Evolutionary conservation across 192 early-diverging fungal species (phyloP), one percentile per base, ranked within the genome.

Genomic region (Umbelopsis isabellina): DNA sequence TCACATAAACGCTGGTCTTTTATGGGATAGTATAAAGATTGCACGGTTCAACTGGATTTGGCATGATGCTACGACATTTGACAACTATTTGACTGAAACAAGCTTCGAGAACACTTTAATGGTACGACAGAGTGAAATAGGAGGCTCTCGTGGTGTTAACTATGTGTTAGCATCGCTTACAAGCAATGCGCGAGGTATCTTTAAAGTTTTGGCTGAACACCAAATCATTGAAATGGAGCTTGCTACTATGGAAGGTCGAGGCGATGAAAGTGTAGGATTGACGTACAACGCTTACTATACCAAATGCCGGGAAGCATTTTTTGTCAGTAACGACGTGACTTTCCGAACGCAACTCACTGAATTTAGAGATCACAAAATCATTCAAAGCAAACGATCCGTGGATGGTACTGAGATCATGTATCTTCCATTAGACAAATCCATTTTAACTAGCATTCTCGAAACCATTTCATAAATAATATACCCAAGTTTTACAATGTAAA

Each of bases 341-440:
- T 94, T 99, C 79, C 89, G 90, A 69, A 90, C 94, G n/a, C 92
- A 95, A 75, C 76, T 99, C 65, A 93, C 90, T 2, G 97, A 99
- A 80, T 97, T 97, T 77, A 82, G 88, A 33, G 96, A 97, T 83
- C 97, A 99, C 78, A 82, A 90, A 44, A 90, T 98, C 20, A 91
- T 98, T 12, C 83, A 86, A 45, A 84, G 88, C n/a, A 87, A 80
- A 50, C 72, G 84, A 41, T 78, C 69, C 0, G 51, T 75, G 2
- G 90, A 91, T 71, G 90, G 89, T 30, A 84, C 83, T 12, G 92
- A 94, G 66, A 72, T 91, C 16, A 67, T 94, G 72, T 89, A 81
- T 70, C 90, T 94, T 25, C 93, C 96, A 2, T 80, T 95, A 64
- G 86, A 91, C 20, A 83, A 77, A 20, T 75, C 69, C 1, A 88